Conservation (phyloP, 140 eudicot genomes). For the Stevia rebaudiana region DNA sequence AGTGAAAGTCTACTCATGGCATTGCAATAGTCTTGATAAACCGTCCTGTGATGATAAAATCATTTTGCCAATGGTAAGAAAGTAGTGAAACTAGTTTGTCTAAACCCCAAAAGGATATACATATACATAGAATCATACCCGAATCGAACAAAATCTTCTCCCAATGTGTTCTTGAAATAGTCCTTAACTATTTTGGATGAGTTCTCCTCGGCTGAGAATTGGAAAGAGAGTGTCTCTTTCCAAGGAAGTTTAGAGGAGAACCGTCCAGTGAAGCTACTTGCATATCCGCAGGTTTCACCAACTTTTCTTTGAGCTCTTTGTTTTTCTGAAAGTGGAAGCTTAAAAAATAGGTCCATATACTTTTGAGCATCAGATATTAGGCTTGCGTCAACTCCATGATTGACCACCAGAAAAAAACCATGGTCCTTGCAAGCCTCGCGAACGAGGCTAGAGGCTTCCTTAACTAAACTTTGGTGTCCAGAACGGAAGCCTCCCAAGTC, state of each 20-base stretch:
- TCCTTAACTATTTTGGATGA: conserved; percentile 32
- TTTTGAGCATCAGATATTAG: conserved; percentile 43
- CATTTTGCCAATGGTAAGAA: neutral
- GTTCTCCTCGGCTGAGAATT: conserved; percentile 34
- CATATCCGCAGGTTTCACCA: conserved; percentile 58
- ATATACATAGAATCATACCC: conserved; percentile 31
- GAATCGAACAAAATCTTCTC: conserved; percentile 32
- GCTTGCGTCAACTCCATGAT: conserved; percentile 43
- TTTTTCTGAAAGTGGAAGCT: conserved; percentile 45
- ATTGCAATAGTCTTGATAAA: conserved; percentile 49
- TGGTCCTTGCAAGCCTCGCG: conserved; percentile 43
- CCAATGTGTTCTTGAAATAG: conserved; percentile 41
- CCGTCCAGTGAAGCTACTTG: conserved; percentile 60
- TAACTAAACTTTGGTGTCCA: conserved; percentile 21
- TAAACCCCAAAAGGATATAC: neutral
- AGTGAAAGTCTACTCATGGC: conserved; percentile 50
- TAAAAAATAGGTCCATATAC: conserved; percentile 43
- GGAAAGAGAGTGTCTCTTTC: conserved; percentile 63
- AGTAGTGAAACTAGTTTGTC: neutral
- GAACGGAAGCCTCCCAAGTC: conserved; percentile 41
- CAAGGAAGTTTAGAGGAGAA: conserved; percentile 57
- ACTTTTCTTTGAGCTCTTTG: conserved; percentile 50
- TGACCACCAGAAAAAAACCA: conserved; percentile 48
- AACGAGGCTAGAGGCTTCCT: conserved; percentile 27
- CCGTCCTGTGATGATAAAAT: conserved; percentile 27